Evolutionary conservation across 2,329 filamentous ascomycete genomes (phyloP).

Genomic region (Pseudogymnoascus sp.): DNA sequence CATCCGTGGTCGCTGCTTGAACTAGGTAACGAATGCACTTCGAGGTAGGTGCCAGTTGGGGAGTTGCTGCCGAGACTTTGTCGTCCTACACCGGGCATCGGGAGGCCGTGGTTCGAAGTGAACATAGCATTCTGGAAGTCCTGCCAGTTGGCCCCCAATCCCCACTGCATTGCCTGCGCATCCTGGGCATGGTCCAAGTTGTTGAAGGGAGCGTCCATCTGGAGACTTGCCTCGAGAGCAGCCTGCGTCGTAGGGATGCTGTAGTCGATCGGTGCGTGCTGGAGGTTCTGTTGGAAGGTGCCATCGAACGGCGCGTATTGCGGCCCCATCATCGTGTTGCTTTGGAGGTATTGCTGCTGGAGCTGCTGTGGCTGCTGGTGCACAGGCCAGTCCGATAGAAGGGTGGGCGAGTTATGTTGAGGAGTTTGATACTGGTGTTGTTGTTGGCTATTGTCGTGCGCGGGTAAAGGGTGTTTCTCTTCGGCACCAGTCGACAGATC

Average conservation of each 20-base stretch:
- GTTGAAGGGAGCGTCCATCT: slow-evolving; percentile 56
- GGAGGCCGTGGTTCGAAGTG: slow-evolving; percentile 39
- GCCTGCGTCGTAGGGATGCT: slow-evolving; percentile 50
- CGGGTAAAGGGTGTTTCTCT: slow-evolving; percentile 26
- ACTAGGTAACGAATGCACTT: slow-evolving; percentile 73
- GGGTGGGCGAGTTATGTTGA: slow-evolving; percentile 41
- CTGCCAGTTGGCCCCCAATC: slow-evolving; percentile 62
- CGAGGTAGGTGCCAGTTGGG: slow-evolving; percentile 71
- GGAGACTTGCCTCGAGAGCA: slow-evolving; percentile 50
- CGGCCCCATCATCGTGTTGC: slow-evolving; percentile 28
- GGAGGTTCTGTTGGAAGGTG: slow-evolving; percentile 27
- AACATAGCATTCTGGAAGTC: slow-evolving; percentile 68
- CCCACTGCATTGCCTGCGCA: slow-evolving; percentile 52
- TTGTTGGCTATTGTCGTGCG: slow-evolving; percentile 37
- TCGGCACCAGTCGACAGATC: slow-evolving; percentile 28
- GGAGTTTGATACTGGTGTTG: slow-evolving; percentile 33
- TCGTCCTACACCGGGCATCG: slow-evolving; percentile 35
- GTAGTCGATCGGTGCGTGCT: slow-evolving; percentile 29
- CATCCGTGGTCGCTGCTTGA: slow-evolving; percentile 83
- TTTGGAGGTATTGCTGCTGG: slow-evolving; percentile 27
- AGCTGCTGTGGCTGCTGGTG: slow-evolving; percentile 28
- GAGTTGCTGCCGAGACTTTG: slow-evolving; percentile 54
- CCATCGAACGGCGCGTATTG: slow-evolving; percentile 27
- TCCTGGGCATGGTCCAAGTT: slow-evolving; percentile 47
- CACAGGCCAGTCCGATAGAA: slow-evolving; percentile 56